Base-by-base conservation (phyloP, 2,329 filamentous ascomycete genomes). In the Hyphodiscus sp. region DNA sequence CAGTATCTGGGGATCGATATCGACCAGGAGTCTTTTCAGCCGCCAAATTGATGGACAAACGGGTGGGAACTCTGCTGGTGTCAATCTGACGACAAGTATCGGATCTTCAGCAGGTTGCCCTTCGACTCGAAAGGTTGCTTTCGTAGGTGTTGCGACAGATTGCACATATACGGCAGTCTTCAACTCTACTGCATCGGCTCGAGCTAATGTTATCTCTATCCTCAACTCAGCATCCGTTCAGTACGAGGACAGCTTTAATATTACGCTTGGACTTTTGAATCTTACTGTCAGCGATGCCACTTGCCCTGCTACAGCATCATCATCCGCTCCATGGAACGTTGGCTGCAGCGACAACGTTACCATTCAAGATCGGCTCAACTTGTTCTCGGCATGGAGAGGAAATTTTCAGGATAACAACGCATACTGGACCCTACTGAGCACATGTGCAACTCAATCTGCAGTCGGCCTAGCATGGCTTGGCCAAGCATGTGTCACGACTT, bases 381-480 rank as follows among this genome's bases (percentile, higher is more conserved):
- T 89, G 20, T 97, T 99, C 69, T 96, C 91, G 1, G 72, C 77
- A 47, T 99, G 94, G 94, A 83, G 94, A 60, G 90, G 91, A 15
- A 75, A 82, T 46, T 84, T 83, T 59, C 71, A 76, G 3, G 94
- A 99, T 69, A 78, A 71, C 49, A 96, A 96, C 70, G 91, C 91
- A 16, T 95, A 95, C 71, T 99, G 92, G 92, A 95, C 83, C 2
- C 73, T 88, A n/a, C 75, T 88, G 60, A 85, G 80, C 41, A 84
- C 77, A 30, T 88, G 85, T 68, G 81, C 83, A 61, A 95, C 90
- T 0, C 86, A 83, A 48, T 81, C 86, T 30, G 91, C 94, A 53
- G 92, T 99, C 47, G 92, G 92, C 2, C 77, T 97, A 41, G 89
- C 92, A 10, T 99, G 94, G 92, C 77, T 96, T 30, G 91, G 92